These are phyloP conservation scores for Fulvia fulva DNA, from an alignment of 2,329 filamentous ascomycete genomes.

Conservation along the genomic window DNA sequence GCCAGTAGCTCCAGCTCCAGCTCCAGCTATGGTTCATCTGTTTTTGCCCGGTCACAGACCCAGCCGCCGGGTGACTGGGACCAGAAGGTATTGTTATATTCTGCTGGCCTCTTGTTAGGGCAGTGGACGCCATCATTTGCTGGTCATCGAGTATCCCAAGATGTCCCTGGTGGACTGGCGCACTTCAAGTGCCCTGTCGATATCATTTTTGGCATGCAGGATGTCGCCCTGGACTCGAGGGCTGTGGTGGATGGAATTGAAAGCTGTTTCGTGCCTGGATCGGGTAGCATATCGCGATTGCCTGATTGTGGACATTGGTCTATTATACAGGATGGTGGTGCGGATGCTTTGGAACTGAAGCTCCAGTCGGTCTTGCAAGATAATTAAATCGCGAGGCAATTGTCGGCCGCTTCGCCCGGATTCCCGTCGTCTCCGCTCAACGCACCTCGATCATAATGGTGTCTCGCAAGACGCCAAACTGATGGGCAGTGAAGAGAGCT, in stretches of 20 bases:
- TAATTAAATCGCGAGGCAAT: not conserved
- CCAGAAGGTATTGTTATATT: conserved; percentile 53
- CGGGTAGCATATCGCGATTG: conserved; percentile 29
- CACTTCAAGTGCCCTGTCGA: conserved; percentile 50
- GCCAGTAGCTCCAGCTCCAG: conserved; percentile 30
- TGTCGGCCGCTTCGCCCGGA: not conserved
- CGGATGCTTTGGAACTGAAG: conserved; percentile 9
- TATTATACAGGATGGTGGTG: conserved; percentile 41
- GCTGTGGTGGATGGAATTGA: conserved; percentile 51
- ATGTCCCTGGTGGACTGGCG: not conserved
- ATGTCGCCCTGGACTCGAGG: conserved; percentile 48
- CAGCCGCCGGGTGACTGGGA: conserved; percentile 43
- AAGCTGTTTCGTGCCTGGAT: conserved; percentile 42
- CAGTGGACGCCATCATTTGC: conserved; percentile 49
- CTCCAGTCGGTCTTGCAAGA: not conserved
- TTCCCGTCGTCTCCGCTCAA: not conserved
- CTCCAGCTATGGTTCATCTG: conserved; percentile 39
- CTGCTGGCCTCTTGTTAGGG: conserved; percentile 44
- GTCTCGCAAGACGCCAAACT: not conserved
- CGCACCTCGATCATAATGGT: not conserved
- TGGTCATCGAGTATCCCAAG: conserved; percentile 34
- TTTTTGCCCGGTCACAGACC: conserved; percentile 37
- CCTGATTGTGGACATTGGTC: conserved; percentile 53
- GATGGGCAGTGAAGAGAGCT: too few relatives aligned
- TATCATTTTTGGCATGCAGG: conserved; percentile 51